A percentile compares a stretch with the other conserved stretches of the same genome.
These are phyloP conservation scores for Leishmania aethiopica DNA, from an alignment of 208 protist genomes.

Conservation along the genomic window DNA sequence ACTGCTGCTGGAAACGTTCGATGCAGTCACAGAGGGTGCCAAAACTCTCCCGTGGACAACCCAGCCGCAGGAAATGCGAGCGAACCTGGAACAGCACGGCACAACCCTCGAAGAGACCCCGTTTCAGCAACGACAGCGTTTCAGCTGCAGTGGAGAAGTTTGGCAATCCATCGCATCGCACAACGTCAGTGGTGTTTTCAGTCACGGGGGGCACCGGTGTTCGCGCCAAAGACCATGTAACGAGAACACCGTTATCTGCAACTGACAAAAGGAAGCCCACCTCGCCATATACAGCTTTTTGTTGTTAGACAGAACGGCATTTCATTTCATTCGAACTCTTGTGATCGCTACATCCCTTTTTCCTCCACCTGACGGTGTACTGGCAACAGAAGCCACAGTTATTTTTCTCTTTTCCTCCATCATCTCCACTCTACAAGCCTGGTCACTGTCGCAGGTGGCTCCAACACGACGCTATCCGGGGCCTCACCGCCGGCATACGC, in stretches of 20 bases:
- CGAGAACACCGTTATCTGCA: background rate
- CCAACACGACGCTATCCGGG: background rate
- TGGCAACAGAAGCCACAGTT: background rate
- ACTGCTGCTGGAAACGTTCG: slow-evolving; percentile 13
- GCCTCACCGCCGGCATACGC: background rate
- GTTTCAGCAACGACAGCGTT: slow-evolving; percentile 12
- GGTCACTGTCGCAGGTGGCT: background rate
- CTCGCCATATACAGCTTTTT: background rate
- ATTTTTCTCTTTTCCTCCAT: background rate
- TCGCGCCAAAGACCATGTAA: background rate
- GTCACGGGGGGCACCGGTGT: background rate
- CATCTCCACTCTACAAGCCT: background rate
- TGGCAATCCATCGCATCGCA: background rate
- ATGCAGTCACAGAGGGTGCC: background rate
- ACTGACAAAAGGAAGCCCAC: background rate
- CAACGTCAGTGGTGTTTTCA: background rate
- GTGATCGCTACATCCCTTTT: background rate
- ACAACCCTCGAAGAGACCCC: slow-evolving; percentile 4
- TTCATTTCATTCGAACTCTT: background rate
- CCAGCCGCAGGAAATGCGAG: slow-evolving; percentile 3
- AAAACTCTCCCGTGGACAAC: background rate
- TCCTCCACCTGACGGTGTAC: background rate
- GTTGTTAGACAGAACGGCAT: background rate
- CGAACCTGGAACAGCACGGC: slow-evolving; percentile 6
- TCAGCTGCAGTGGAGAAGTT: slow-evolving; percentile 4